Conservation (phyloP, 768 basidiomycete species). For the Favolaschia claudopus region DNA sequence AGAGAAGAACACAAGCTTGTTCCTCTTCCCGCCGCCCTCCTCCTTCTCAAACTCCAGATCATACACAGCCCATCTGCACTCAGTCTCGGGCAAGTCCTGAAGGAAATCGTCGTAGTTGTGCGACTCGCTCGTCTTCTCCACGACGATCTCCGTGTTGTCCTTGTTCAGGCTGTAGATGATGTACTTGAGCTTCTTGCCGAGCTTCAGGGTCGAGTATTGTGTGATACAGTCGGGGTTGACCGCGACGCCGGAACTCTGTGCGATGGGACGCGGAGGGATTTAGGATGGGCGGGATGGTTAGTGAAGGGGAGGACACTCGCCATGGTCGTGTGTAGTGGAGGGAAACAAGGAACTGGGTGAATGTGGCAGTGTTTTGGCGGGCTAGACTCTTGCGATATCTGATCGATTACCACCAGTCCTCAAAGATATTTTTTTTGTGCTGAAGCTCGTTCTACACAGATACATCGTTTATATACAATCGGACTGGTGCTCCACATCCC, state of each 20-base stretch:
- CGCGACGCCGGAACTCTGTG: slow-evolving; percentile 71
- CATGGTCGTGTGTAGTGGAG: slow-evolving; percentile 40
- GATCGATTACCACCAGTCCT: no score
- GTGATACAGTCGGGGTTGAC: slow-evolving; percentile 65
- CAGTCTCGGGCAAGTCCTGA: slow-evolving; percentile 70
- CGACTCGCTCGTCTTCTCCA: slow-evolving; percentile 66
- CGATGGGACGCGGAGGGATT: no score
- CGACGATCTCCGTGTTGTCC: slow-evolving; percentile 74
- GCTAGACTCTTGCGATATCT: no score
- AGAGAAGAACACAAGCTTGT: slow-evolving; percentile 83
- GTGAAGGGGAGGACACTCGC: slow-evolving; percentile 21
- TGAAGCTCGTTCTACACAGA: no score
- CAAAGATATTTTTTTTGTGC: no score
- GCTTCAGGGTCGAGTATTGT: slow-evolving; percentile 74
- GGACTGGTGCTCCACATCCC: no score
- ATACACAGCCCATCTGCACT: slow-evolving; percentile 91
- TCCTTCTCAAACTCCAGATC: slow-evolving; percentile 86
- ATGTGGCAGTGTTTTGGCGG: slow-evolving; percentile 37
- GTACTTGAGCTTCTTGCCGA: slow-evolving; percentile 80
- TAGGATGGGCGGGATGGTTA: not conserved
- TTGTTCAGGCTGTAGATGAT: slow-evolving; percentile 79
- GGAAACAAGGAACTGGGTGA: slow-evolving; percentile 33
- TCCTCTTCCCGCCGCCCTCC: slow-evolving; percentile 76
- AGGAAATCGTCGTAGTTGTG: slow-evolving; percentile 77
- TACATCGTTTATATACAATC: no score